Evolutionary conservation across 2,329 filamentous ascomycete genomes (phyloP).

Genomic region (Colletotrichum cereale): DNA sequence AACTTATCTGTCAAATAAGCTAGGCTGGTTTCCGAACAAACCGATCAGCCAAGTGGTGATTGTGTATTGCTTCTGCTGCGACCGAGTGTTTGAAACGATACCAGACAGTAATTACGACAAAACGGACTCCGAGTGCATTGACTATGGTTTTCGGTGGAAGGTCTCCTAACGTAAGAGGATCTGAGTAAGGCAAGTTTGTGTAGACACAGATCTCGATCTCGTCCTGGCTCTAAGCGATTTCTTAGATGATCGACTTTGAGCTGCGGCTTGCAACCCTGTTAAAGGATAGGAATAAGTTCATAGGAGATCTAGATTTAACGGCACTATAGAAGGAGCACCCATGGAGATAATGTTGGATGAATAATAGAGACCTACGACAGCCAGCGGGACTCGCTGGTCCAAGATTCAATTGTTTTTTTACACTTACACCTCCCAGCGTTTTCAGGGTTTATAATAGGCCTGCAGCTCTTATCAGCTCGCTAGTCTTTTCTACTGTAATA

Average conservation of each 20-base stretch:
- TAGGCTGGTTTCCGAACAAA: neutral
- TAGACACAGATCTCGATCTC: slow-evolving; percentile 41
- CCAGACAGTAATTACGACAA: neutral
- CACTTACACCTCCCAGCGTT: too few relatives aligned
- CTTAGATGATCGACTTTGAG: slow-evolving; percentile 40
- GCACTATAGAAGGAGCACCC: too few relatives aligned
- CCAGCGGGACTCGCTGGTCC: too few relatives aligned
- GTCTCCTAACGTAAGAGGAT: slow-evolving; percentile 43
- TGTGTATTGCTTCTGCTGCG: neutral
- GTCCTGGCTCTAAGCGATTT: slow-evolving; percentile 44
- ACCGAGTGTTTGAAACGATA: neutral
- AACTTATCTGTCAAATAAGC: neutral
- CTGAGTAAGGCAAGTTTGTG: slow-evolving; percentile 41
- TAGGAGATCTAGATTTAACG: too few relatives aligned
- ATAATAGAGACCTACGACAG: too few relatives aligned
- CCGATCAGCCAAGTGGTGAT: neutral
- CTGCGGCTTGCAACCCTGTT: slow-evolving; percentile 21
- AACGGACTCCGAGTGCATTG: neutral
- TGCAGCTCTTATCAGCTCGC: too few relatives aligned
- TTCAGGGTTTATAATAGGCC: too few relatives aligned
- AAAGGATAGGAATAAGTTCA: slow-evolving; percentile 25
- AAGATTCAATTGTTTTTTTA: too few relatives aligned
- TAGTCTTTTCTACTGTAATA: too few relatives aligned
- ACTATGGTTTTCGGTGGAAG: slow-evolving; percentile 43
- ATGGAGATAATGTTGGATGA: too few relatives aligned